phyloP scores from a whole-genome alignment of 2,329 filamentous ascomycete species.

The Metarhizium album region DNA sequence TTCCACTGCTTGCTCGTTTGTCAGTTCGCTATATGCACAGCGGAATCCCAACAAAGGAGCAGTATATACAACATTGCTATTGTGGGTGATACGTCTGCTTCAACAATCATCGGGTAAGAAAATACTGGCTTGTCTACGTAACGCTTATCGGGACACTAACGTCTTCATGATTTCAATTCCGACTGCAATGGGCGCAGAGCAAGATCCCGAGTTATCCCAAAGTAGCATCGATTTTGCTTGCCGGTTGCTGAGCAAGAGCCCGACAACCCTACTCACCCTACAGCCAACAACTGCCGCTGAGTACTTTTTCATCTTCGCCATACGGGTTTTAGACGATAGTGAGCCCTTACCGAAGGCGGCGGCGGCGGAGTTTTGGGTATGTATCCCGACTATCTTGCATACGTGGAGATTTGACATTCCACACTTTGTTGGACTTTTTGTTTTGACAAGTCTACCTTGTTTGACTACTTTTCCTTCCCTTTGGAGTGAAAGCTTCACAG shows the following conservation, averaged over 20 bases:
- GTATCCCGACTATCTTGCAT: slow-evolving; percentile 10
- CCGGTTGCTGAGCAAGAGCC: slow-evolving; percentile 49
- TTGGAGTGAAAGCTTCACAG: not conserved
- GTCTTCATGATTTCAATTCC: not conserved
- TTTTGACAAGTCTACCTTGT: not conserved
- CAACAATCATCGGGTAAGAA: slow-evolving; percentile 45
- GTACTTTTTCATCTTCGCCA: slow-evolving; percentile 59
- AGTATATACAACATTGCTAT: slow-evolving; percentile 42
- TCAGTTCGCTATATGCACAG: slow-evolving; percentile 45
- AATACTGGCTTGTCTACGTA: not conserved
- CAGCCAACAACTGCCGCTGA: slow-evolving; percentile 48
- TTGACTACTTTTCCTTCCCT: not conserved
- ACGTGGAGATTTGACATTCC: not conserved
- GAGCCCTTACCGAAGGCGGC: slow-evolving; percentile 68
- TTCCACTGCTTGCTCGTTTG: slow-evolving; percentile 59
- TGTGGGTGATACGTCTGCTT: slow-evolving; percentile 53
- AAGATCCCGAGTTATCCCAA: slow-evolving; percentile 63
- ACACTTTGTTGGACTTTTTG: not conserved
- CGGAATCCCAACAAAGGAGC: slow-evolving; percentile 31
- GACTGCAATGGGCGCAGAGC: slow-evolving; percentile 47
- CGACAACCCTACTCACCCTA: slow-evolving; percentile 48
- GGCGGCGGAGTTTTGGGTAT: slow-evolving; percentile 66
- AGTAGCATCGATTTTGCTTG: slow-evolving; percentile 63
- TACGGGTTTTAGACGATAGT: slow-evolving; percentile 57
- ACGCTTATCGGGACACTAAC: not conserved